These are phyloP conservation scores for Talaromyces sp. DNA, from an alignment of 2,329 filamentous ascomycete genomes.

Conservation along the genomic window DNA sequence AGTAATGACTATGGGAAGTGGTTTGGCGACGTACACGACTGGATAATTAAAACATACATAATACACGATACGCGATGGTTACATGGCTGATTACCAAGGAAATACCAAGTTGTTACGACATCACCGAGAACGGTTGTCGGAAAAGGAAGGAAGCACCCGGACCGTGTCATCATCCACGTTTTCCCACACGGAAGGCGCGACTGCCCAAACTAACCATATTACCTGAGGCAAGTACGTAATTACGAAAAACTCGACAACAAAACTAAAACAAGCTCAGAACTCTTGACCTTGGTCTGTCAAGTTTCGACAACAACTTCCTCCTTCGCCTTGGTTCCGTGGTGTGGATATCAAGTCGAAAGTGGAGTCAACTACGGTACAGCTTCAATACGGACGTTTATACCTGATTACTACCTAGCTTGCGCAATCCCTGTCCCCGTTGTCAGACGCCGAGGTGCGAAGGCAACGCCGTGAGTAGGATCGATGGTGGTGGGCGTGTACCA, in stretches of 20 bases:
- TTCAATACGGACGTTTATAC: background rate
- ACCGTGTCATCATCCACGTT: background rate
- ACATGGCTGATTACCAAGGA: background rate
- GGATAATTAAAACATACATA: background rate
- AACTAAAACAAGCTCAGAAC: background rate
- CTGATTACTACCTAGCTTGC: background rate
- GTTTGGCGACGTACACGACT: background rate
- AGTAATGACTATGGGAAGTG: background rate
- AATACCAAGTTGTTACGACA: conserved; percentile 1
- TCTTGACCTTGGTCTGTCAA: background rate
- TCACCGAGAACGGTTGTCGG: background rate
- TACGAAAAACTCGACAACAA: background rate
- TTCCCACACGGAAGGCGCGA: background rate
- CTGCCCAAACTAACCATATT: background rate
- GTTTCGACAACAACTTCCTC: background rate
- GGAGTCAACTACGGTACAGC: background rate
- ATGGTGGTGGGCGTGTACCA: background rate
- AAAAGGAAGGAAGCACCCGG: conserved; percentile 5
- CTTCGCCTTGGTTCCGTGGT: background rate
- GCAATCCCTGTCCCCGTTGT: background rate
- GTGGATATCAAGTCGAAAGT: background rate
- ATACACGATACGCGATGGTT: conserved; percentile 1
- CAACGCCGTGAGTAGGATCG: background rate
- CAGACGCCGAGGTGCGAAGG: background rate
- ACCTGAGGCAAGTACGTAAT: conserved; percentile 6